phyloP scores from a whole-genome alignment of 495 filamentous ascomycete species.

The Margaritispora aquatica region DNA sequence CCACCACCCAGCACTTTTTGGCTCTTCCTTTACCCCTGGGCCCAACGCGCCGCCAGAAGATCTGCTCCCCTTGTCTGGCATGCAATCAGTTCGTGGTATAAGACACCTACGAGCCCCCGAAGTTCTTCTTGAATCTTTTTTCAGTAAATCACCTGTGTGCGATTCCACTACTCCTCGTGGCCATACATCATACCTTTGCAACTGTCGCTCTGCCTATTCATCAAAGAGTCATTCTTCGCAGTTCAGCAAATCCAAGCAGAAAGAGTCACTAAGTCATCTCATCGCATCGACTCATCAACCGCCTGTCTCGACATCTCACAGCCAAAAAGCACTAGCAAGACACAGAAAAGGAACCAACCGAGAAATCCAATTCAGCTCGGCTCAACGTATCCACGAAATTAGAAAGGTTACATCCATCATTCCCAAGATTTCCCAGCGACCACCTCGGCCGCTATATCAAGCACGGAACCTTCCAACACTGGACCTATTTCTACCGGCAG shows the following conservation, averaged over 20 bases:
- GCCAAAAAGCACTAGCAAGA: neutral
- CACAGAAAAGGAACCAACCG: neutral
- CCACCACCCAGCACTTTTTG: neutral
- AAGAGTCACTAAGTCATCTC: neutral
- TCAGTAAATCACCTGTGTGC: neutral
- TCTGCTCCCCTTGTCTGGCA: slow-evolving; percentile 13
- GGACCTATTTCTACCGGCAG: slow-evolving; percentile 14
- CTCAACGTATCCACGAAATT: neutral
- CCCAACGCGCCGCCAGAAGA: neutral
- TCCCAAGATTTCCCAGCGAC: neutral
- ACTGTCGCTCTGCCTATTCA: slow-evolving; percentile 7
- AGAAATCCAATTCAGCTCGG: neutral
- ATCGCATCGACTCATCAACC: neutral
- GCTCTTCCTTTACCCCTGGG: neutral
- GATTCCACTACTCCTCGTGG: slow-evolving; percentile 2
- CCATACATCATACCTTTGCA: neutral
- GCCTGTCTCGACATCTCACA: neutral
- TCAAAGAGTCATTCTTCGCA: neutral
- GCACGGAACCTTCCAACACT: neutral
- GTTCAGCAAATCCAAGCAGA: neutral
- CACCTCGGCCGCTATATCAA: neutral
- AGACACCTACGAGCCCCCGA: slow-evolving; percentile 17
- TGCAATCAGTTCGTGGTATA: slow-evolving; percentile 15
- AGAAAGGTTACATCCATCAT: neutral
- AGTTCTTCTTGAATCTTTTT: slow-evolving; percentile 8